Percentiles rank a stretch among this genome's conserved stretches.
Evolutionary conservation across 2,329 filamentous ascomycete species (phyloP).

Genomic region (Talaromyces sp.): DNA sequence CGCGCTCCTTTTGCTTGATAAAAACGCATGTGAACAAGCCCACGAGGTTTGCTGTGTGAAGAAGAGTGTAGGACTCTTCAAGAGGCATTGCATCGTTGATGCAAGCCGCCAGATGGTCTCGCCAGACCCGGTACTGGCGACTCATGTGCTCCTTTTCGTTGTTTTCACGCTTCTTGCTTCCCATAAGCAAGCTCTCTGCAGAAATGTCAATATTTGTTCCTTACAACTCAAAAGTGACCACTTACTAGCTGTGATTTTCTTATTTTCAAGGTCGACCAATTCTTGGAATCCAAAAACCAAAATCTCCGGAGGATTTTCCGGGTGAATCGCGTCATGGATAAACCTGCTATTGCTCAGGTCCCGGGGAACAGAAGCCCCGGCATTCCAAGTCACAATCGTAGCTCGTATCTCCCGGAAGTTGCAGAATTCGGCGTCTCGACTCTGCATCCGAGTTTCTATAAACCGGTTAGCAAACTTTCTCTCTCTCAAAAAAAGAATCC

Average conservation of each 20-base stretch:
- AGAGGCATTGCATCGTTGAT: slow-evolving; percentile 78
- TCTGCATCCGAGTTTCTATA: slow-evolving; percentile 76
- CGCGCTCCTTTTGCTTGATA: slow-evolving; percentile 72
- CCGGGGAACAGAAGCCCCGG: slow-evolving; percentile 87
- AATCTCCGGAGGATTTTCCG: slow-evolving; percentile 78
- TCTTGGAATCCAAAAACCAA: slow-evolving; percentile 97
- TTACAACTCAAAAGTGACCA: slow-evolving; percentile 14
- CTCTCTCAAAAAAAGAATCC: neutral
- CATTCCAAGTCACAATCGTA: slow-evolving; percentile 91
- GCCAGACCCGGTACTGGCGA: slow-evolving; percentile 94
- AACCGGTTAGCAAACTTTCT: slow-evolving; percentile 15
- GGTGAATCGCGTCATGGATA: slow-evolving; percentile 71
- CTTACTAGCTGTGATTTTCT: slow-evolving; percentile 88
- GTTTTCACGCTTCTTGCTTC: slow-evolving; percentile 74
- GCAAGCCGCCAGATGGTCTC: slow-evolving; percentile 76
- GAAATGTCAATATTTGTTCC: neutral
- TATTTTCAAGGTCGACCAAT: slow-evolving; percentile 95
- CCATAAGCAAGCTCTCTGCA: slow-evolving; percentile 75
- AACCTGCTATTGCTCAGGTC: slow-evolving; percentile 74
- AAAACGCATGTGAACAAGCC: slow-evolving; percentile 96
- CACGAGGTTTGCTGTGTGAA: slow-evolving; percentile 86
- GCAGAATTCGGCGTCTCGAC: slow-evolving; percentile 76
- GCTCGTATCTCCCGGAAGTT: slow-evolving; percentile 76
- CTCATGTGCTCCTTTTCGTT: slow-evolving; percentile 81
- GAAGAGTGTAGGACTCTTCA: slow-evolving; percentile 72